Base-by-base conservation (phyloP, 805 yeast genomes). In the Metschnikowia amazonensis region DNA sequence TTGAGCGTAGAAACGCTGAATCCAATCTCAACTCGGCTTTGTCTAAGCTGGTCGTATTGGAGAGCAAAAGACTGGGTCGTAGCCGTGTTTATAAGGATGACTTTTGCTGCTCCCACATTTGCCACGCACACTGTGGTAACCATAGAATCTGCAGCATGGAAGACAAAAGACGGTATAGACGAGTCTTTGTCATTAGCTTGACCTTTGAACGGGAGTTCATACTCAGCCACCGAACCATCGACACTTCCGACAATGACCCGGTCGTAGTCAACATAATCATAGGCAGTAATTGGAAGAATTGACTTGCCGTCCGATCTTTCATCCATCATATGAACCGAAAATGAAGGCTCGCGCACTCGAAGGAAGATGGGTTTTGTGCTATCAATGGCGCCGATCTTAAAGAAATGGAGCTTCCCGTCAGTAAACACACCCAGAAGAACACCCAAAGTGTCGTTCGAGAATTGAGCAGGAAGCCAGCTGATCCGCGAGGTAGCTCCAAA, bases 211-310 rank as follows among this genome's bases (percentile, higher is more conserved):
- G 77, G 77, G 1, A 80, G 53, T 9, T 71, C 65, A 47, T 73
- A 82, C 55, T 83, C 89, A 0, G 80, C 81, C 8, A 85, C 62
- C 25, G 66, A 66, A 0, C 94, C 94, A 43, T 77, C 75, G 2
- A 69, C 60, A 4, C 79, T 73, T 0, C 90, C 92, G 25, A 80
- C 77, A 2, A 82, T 59, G 1, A 85, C 59, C 10, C 58, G 65
- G 2, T 67, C 64, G 4, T 67, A 55, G 8, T 71, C 69, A 4
- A 78, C 33, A 63, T 76, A 77, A 50, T 76, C 81, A 50, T 67
- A 75, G 29, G 77, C 60, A 1, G 81, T 72, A 4, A 82, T 74
- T 0, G 65, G 54, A 2, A 50, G 39, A 6, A 34, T 31, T 2
- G 16, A 23, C 4, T 39, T 45, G 17, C 30, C 29, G 9, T 34